Evolutionary conservation across 805 yeast genomes (phyloP), one percentile per base, ranked within the genome.

Genomic region (Yueomyces sp.): DNA sequence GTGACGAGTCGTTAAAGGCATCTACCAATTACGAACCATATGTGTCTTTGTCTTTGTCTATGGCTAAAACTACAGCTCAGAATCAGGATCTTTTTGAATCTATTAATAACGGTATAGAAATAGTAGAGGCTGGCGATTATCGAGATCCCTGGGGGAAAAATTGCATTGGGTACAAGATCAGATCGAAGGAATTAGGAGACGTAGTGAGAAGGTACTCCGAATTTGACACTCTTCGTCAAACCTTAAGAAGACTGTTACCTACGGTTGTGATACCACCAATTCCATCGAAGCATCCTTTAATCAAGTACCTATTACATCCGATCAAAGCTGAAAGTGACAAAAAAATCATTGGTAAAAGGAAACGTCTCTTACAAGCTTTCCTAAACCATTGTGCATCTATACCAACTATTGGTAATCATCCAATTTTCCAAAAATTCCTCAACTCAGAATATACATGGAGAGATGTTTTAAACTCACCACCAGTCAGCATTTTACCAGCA

Each of bases 121-220:
- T 90, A 36, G 65, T 72, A 0, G 95, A 85, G 50, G 96, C 96
- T 0, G 85, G 86, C 4, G 87, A 85, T 57, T 81, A 85, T 43
- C 80, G 75, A 47, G 96, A 90, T 52, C 86, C 88, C 8, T 75
- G 76, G 53, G 72, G 78, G 36, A 73, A 84, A 49, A 77, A 87
- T 2, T 90, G 81, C 52, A 78, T 90, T 28, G 85, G 87, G 0
- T 90, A 92, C 59, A 80, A 94, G 2, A 84, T 90, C 47, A 71
- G 73, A 47, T 66, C 76, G 40, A 66, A 79, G n/a, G 80, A 69
- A 5, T 55, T 51, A 30, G 5, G 5, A n/a, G 67, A 76, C 32
- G 88, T 86, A 4, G 76, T 88, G 40, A 69, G 98, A 53, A 70
- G 97, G 39, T 92, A 92, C 59, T 82, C 95, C 33, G 98, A 92